These are phyloP conservation scores for Entomortierella lignicola DNA, from an alignment of 192 early-diverging fungal genomes.

Conservation along the genomic window DNA sequence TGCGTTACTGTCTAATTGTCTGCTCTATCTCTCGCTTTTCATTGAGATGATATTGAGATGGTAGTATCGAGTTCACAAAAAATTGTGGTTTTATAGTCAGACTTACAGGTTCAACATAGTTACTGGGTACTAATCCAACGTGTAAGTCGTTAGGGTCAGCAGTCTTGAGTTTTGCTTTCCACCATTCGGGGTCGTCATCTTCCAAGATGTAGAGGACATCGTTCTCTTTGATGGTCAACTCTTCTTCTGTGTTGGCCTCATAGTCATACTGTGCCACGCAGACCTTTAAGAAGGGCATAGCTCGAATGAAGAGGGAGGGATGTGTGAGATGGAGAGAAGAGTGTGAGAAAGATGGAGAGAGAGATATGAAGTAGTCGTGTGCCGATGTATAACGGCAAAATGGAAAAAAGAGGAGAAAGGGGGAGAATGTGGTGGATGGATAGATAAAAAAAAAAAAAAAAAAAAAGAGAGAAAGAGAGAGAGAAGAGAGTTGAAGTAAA, in stretches of 20 bases:
- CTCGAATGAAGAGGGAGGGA: neutral
- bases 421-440: neutral
- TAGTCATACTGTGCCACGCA: constrained; percentile 92
- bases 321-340: neutral
- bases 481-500: neutral
- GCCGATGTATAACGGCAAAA: no score
- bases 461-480: no score
- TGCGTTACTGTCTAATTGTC: no score
- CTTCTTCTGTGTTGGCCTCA: constrained; percentile 83
- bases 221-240: constrained; percentile 87
- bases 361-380: neutral
- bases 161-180: constrained; percentile 81
- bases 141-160: constrained; percentile 57
- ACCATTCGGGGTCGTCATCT: constrained; percentile 93
- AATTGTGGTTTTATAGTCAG: no score
- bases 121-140: constrained; percentile 89
- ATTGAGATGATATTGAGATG: no score
- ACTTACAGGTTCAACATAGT: constrained; percentile 83
- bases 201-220: constrained; percentile 90
- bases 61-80: no score
- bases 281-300: constrained; percentile 64
- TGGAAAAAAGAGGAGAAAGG: neutral
- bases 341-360: constrained; percentile 5
- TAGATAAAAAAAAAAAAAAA: no score
- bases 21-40: no score